A percentile compares a stretch with the other conserved stretches of the same genome.
These are phyloP conservation scores for Fomitopsis serialis DNA, from an alignment of 768 basidiomycete genomes.

Conservation along the genomic window DNA sequence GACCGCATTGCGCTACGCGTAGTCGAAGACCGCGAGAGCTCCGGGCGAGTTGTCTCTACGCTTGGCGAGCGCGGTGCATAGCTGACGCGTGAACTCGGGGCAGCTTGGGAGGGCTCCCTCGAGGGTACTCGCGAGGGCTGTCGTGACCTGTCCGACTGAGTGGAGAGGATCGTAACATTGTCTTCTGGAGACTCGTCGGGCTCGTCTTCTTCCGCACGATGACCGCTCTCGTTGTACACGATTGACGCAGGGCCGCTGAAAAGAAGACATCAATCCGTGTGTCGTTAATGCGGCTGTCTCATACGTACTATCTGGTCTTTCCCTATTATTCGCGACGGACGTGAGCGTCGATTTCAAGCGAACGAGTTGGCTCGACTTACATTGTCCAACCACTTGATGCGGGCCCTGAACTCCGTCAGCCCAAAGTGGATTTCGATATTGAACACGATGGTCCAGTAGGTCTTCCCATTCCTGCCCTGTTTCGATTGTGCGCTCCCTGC, in stretches of 20 bases:
- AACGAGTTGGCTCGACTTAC: slow-evolving; percentile 34
- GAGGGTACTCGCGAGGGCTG: slow-evolving; percentile 53
- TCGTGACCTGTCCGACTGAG: slow-evolving; percentile 36
- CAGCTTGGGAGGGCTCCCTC: slow-evolving; percentile 29
- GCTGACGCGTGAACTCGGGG: slow-evolving; percentile 24
- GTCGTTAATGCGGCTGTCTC: neutral
- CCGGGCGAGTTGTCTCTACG: slow-evolving; percentile 7
- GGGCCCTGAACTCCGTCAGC: slow-evolving; percentile 74
- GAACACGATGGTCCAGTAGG: slow-evolving; percentile 82
- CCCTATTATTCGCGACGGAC: slow-evolving; percentile 35
- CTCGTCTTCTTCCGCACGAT: slow-evolving; percentile 71
- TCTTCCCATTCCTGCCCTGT: slow-evolving; percentile 56
- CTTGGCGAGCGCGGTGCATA: slow-evolving; percentile 19
- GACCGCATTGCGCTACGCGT: slow-evolving; percentile 5
- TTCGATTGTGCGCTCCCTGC: slow-evolving; percentile 69
- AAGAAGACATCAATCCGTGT: slow-evolving; percentile 5
- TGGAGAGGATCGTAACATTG: slow-evolving; percentile 36
- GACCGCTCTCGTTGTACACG: slow-evolving; percentile 76
- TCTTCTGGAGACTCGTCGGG: slow-evolving; percentile 62
- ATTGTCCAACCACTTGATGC: slow-evolving; percentile 80
- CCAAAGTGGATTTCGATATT: slow-evolving; percentile 83
- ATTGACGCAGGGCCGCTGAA: slow-evolving; percentile 73
- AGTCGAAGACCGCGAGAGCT: slow-evolving; percentile 14
- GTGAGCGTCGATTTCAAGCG: neutral
- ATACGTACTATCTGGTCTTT: slow-evolving; percentile 62